Evolutionary conservation across 2,329 filamentous ascomycete species (phyloP), one percentile per base, ranked within the genome.

Genomic region (Beauveria australis): DNA sequence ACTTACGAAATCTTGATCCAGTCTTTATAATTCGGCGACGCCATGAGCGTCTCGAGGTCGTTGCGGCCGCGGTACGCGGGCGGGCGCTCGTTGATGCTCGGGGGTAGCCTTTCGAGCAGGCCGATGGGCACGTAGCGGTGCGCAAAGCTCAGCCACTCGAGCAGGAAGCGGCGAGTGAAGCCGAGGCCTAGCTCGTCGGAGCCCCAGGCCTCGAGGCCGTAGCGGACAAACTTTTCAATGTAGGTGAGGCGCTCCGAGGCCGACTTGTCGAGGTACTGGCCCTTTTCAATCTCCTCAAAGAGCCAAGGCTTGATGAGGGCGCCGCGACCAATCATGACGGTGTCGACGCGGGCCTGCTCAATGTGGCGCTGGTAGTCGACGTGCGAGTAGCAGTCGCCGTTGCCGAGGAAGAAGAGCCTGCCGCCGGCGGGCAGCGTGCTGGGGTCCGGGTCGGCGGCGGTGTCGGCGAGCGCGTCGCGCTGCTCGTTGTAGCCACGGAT

Each of bases 291-390:
- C 75, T 99, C 94, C 74, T 99, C 94, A 71, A 97, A 99, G 64
- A 99, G 80, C 94, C 94, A 99, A 1, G 94, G 94, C 77, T 99
- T 99, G 76, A 97, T 91, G 62, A 99, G 82, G 10, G 94, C 94
- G 61, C 94, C 94, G 63, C 94, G 89, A n/a, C 88, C 94, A 63
- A 97, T 86, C 94, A 99, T 97, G 71, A 96, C 89, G n/a, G 86
- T 86, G 76, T 97, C 93, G 51, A 97, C 92, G 52, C 85, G 84
- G 41, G 90, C 83, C 62, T 93, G 83, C 53, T 88, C 81, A 44
- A 97, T 79, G 69, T 94, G 87, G 61, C 86, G 78, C 64, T 86
- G 86, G 77, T 97, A 97, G 71, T 97, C 92, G 37, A 87, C 77
- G 73, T 97, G 92, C 5, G 92, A 97, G 77, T 91, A 97, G 74